phyloP scores from a whole-genome alignment of 371 early-diverging fungal genomes.

The Mucor plumbeus region DNA sequence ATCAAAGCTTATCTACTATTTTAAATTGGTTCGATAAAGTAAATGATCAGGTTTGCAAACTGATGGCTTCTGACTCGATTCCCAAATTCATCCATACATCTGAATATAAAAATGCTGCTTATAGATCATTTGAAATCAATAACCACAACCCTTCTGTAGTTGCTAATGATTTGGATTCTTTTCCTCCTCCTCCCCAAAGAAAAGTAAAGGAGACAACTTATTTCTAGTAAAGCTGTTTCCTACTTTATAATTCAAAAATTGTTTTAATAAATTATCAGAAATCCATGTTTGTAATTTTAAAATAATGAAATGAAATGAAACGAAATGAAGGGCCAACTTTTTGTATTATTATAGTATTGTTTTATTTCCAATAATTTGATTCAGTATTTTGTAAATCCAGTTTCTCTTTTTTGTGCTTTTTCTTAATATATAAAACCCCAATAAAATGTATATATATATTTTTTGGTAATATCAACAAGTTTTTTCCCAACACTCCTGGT shows the following conservation, averaged over 20 bases:
- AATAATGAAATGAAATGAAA: neutral
- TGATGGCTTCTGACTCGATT: constrained; percentile 68
- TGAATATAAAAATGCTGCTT: constrained; percentile 37
- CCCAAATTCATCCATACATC: constrained; percentile 67
- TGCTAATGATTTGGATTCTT: constrained; percentile 14
- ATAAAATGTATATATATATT: neutral
- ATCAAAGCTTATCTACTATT: constrained; percentile 18
- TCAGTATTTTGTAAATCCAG: neutral
- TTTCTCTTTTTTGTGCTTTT: neutral
- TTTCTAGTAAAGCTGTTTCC: neutral
- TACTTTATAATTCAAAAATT: neutral
- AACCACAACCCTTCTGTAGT: neutral
- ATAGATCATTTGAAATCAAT: neutral
- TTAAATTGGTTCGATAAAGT: constrained; percentile 60
- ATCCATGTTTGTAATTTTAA: neutral
- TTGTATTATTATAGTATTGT: neutral
- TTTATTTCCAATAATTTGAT: neutral
- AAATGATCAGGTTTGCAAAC: constrained; percentile 60
- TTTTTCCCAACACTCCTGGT: neutral
- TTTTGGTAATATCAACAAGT: neutral
- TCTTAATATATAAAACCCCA: neutral
- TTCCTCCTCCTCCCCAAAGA: constrained; percentile 28
- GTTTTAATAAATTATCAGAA: neutral
- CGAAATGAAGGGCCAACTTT: neutral
- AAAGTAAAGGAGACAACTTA: constrained; percentile 12